Conservation (phyloP, 192 early-diverging fungal species). For the Mortierella antarctica region DNA sequence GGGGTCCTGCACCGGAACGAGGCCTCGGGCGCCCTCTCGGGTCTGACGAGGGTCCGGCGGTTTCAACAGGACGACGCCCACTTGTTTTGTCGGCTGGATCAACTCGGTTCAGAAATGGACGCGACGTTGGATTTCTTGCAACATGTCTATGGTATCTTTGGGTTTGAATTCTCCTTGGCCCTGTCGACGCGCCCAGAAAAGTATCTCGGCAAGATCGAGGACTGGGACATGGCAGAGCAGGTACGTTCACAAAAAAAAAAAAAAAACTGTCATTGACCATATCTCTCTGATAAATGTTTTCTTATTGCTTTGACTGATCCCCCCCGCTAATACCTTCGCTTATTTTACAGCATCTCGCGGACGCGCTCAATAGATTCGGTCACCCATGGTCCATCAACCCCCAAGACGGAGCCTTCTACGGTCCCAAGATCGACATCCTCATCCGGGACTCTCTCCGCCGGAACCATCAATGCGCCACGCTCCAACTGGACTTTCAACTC, state of each 20-base stretch:
- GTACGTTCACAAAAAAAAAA: no score
- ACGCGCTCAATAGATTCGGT: constrained; percentile 84
- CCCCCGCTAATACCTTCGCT: not conserved
- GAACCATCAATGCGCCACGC: constrained; percentile 95
- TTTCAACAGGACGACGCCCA: constrained; percentile 99
- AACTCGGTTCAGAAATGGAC: constrained; percentile 89
- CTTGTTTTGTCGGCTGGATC: constrained; percentile 93
- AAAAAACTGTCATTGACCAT: not conserved
- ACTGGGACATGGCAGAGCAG: constrained; percentile 93
- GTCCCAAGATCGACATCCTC: constrained; percentile 98
- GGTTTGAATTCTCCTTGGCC: constrained; percentile 91
- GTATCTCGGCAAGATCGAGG: constrained; percentile 87
- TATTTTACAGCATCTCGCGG: constrained; percentile 60
- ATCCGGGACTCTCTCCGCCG: constrained; percentile 93
- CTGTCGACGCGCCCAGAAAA: constrained; percentile 98
- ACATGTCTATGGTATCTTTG: constrained; percentile 93
- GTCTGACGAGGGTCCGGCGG: constrained; percentile 94
- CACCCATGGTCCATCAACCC: constrained; percentile 87
- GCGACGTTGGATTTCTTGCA: constrained; percentile 88
- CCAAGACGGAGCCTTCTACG: constrained; percentile 99
- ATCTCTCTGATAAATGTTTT: not conserved
- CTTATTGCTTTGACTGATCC: not conserved
- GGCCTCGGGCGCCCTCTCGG: constrained; percentile 91
- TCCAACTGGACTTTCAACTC: constrained; percentile 98
- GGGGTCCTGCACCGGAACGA: constrained; percentile 97